Evolutionary conservation across 2,329 filamentous ascomycete species (phyloP), one percentile per base, ranked within the genome.

Genomic region (Bipolaris victoriae): DNA sequence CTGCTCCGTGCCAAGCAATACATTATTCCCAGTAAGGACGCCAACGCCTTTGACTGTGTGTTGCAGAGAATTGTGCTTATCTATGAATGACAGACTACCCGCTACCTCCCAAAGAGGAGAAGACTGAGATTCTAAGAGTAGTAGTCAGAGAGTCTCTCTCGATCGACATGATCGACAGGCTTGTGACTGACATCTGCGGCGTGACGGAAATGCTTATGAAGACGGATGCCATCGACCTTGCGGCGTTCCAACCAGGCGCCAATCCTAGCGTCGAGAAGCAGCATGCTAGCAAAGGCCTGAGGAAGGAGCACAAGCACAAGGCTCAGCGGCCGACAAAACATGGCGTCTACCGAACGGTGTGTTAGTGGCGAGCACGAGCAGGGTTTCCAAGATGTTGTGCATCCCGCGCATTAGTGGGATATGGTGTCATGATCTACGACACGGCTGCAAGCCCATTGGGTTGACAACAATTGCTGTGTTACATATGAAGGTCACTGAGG

Each of bases 111-210:
- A 80, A 78, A 41, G 85, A 86, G 68, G 82, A 87, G 15, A 79
- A 83, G 51, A 87, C 78, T 0, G 87, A 90, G 73, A 90, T 90
- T 58, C 74, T 90, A 51, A 79, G 88, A n/a, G 82, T 90, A 0
- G 88, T 90, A 3, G 81, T 90, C 6, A 81, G 88, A 44, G 87
- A 90, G 74, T 86, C 79, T 65, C 85, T 90, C 84, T 85, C 81
- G n/a, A 75, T 89, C n/a, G 87, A 90, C 69, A 77, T 90, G 46
- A 78, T 90, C 24, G 86, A 89, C 71, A 77, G 84, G 2, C 77
- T 90, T 24, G 82, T 90, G 39, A 77, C 80, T 1, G 87, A 90
- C 69, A 82, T 89, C 31, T 81, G 83, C 57, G 71, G 79, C 7
- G 83, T 87, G 6, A 89, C 87, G 3, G 84, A 90, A 77, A 80